These are phyloP conservation scores for Gaeumannomyces sp. DNA, from an alignment of 2,329 filamentous ascomycete genomes.

Conservation along the genomic window DNA sequence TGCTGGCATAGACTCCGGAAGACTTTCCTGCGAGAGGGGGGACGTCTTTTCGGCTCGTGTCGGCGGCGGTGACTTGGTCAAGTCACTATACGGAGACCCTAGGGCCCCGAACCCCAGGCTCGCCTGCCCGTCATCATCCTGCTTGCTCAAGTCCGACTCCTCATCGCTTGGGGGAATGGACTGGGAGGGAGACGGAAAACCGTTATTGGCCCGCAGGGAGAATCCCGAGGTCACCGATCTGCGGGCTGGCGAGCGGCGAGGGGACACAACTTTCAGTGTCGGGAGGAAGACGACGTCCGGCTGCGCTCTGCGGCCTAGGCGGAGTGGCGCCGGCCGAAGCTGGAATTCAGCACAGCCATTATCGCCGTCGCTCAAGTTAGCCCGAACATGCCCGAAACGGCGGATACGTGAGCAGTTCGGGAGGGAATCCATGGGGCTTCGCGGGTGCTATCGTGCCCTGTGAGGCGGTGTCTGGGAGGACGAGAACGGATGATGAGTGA, in stretches of 20 bases:
- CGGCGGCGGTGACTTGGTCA: background rate
- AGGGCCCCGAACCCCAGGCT: background rate
- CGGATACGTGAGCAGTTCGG: background rate
- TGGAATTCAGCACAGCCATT: constrained; percentile 13
- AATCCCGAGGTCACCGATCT: background rate
- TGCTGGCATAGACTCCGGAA: background rate
- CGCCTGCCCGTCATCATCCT: background rate
- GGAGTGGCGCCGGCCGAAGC: constrained; percentile 16
- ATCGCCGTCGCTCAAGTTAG: background rate
- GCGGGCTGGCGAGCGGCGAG: background rate
- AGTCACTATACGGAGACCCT: constrained; percentile 3
- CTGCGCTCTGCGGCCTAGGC: constrained; percentile 14
- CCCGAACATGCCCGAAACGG: background rate
- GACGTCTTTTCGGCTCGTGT: background rate
- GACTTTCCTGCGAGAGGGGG: background rate
- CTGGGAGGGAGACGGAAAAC: background rate
- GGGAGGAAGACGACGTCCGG: constrained; percentile 2
- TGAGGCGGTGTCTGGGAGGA: background rate
- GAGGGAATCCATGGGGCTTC: background rate
- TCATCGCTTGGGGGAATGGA: background rate
- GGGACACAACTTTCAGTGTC: background rate
- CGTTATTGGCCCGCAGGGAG: background rate
- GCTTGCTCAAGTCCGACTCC: constrained; percentile 1
- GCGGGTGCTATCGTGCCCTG: background rate
- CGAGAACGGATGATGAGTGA: background rate